A percentile compares a stretch with the other conserved stretches of the same genome.
Conservation (phyloP, 164 flowering plant genomes). For the Nelumbo lutea region DNA sequence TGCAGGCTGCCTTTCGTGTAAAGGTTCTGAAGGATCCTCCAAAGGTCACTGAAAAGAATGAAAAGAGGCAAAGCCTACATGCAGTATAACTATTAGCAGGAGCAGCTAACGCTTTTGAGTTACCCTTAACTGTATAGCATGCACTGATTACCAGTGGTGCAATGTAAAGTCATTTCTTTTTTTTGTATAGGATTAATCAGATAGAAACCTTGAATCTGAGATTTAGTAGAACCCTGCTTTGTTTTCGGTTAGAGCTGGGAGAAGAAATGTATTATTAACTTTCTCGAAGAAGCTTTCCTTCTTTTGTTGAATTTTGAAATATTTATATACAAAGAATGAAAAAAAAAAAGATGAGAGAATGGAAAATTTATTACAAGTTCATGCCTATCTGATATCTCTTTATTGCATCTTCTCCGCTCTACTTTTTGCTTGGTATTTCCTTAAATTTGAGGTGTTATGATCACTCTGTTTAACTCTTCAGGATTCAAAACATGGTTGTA, state of each 20-base stretch:
- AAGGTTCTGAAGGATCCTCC: conserved; percentile 47
- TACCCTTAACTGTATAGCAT: conserved; percentile 30
- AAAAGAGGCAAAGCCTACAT: conserved; percentile 29
- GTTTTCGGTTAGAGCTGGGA: too few species aligned
- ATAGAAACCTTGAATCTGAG: too few species aligned
- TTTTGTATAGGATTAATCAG: not conserved
- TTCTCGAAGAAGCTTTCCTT: not conserved
- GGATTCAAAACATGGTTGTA: too few species aligned
- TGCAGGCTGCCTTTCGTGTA: conserved; percentile 65
- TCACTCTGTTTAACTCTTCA: too few species aligned
- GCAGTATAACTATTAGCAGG: conserved; percentile 20
- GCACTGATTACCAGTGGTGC: conserved; percentile 5
- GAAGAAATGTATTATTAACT: too few species aligned
- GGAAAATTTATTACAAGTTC: too few species aligned
- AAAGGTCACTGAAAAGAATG: conserved; percentile 13
- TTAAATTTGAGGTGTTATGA: too few species aligned
- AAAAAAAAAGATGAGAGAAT: too few species aligned
- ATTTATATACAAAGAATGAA: not conserved
- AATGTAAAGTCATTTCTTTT: not conserved
- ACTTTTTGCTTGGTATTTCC: too few species aligned
- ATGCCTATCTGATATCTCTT: too few species aligned
- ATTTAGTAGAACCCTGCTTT: too few species aligned
- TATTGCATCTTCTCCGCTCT: too few species aligned
- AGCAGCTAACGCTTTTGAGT: not conserved
- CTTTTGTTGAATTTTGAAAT: not conserved